Conservation (phyloP, 2,329 filamentous ascomycete species). For the Apiospora marii region DNA sequence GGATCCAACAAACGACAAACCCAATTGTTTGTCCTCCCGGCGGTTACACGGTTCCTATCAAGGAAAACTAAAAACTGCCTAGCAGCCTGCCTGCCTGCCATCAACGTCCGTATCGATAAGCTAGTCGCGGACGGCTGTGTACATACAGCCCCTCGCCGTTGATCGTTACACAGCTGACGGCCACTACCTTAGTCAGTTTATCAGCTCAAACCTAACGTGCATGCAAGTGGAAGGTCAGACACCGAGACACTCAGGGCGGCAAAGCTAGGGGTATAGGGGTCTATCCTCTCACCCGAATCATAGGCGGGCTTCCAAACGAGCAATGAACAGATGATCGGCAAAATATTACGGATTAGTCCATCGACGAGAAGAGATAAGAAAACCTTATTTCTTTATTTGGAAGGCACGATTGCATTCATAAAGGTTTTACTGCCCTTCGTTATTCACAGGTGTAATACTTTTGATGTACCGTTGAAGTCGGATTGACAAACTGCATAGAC, state of each 20-base stretch:
- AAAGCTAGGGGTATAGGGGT: not conserved
- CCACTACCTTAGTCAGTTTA: not conserved
- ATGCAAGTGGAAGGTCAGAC: too few relatives aligned
- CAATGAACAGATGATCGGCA: not conserved
- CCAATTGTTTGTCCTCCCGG: not conserved
- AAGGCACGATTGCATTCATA: not conserved
- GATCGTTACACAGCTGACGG: not conserved
- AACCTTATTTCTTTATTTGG: not conserved
- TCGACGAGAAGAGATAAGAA: not conserved
- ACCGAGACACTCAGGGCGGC: not conserved
- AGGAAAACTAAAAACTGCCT: not conserved
- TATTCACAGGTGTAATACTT: not conserved
- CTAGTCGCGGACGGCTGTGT: not conserved
- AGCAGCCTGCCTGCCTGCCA: not conserved
- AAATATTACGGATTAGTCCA: not conserved
- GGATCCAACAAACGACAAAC: not conserved
- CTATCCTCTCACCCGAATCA: not conserved
- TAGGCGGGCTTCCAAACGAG: not conserved
- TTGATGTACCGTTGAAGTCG: not conserved
- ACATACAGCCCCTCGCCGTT: not conserved
- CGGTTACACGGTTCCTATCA: conserved; percentile 17
- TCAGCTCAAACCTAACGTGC: not conserved
- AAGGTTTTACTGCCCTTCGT: not conserved
- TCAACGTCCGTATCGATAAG: conserved; percentile 7
- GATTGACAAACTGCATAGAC: not conserved